phyloP scores from a whole-genome alignment of 2,329 filamentous ascomycete species.

The Aspergillus sp. region DNA sequence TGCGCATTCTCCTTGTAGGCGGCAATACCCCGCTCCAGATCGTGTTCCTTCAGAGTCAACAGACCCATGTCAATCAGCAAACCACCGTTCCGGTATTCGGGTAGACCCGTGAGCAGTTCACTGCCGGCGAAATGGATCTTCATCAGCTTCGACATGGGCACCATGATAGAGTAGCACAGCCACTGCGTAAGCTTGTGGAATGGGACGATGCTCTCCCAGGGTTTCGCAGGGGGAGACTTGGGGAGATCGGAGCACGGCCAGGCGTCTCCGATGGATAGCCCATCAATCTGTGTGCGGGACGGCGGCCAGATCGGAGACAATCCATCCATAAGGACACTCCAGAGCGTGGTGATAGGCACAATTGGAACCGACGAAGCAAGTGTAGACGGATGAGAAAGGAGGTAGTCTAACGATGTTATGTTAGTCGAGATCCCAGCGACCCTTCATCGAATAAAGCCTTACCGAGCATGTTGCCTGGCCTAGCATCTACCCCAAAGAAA shows the following conservation, averaged over 20 bases:
- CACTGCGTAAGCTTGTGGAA: conserved; percentile 96
- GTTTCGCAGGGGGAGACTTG: conserved; percentile 61
- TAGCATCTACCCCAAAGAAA: conserved; percentile 78
- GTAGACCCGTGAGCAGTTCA: conserved; percentile 81
- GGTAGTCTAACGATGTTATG: conserved; percentile 65
- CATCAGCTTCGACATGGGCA: conserved; percentile 80
- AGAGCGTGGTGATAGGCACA: conserved; percentile 81
- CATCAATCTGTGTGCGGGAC: conserved; percentile 83
- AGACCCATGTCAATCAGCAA: conserved; percentile 83
- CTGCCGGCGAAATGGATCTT: conserved; percentile 78
- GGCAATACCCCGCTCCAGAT: conserved; percentile 69
- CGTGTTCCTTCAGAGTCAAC: conserved; percentile 70
- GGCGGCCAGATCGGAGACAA: conserved; percentile 85
- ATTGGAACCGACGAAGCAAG: conserved; percentile 87
- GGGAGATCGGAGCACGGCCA: conserved; percentile 90
- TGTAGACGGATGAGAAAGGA: conserved; percentile 88
- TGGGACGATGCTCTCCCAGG: conserved; percentile 80
- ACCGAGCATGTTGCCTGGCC: conserved; percentile 95
- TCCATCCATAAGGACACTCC: conserved; percentile 87
- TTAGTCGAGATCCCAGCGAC: conserved; percentile 1
- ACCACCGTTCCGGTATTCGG: conserved; percentile 90
- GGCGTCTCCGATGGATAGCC: conserved; percentile 84
- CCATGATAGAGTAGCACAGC: conserved; percentile 92
- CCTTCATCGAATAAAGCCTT: conserved; percentile 33
- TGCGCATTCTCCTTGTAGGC: conserved; percentile 71